Evolutionary conservation across 1,139 yeast species (phyloP), one percentile per base, ranked within the genome.

Genomic region (Starmera stellimalicola): DNA sequence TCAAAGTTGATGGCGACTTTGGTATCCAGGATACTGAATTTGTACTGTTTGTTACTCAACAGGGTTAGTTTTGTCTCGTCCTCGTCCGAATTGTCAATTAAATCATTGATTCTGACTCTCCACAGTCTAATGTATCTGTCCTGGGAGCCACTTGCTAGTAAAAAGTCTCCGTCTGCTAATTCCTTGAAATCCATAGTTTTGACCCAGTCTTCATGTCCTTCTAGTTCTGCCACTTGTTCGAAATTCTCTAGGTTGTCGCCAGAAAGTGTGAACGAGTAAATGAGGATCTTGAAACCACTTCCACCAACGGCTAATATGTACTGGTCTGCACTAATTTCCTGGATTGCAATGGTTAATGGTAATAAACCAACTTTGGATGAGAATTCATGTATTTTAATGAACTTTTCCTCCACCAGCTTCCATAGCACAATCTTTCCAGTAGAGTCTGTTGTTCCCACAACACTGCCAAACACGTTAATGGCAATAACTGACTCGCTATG

Each of bases 181-280:
- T 65, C 58, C 31, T 74, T 77, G 51, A 83, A 74, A 2, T 75
- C 67, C 27, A 88, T 58, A 11, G 84, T 68, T 54, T 82, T 80
- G 37, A 88, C 69, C 97, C 97, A 88, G 55, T 88, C 95, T 57
- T 87, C 96, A 54, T 88, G 96, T 8, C 97, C 96, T 19, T 77
- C 69, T 29, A 88, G 59, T 7, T 62, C 63, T 0, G 85, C 78
- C 20, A 68, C 62, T 34, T 63, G 59, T 6, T 48, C 40, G 27
- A 72, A 56, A 8, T 47, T 40, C 2, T 41, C 35, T 1, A 54
- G 28, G 5, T 31, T 27, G 2, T 36, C 23, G 1, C 36, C 39
- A 4, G 38, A 38, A 2, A 58, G 40, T 7, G 58, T 50, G 42
- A 77, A 68, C 0, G 82, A 53, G 44, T 73, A 77, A 8, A 80